Conservation (phyloP, 352 stramenopile genomes). For the Phytophthora idaei region DNA sequence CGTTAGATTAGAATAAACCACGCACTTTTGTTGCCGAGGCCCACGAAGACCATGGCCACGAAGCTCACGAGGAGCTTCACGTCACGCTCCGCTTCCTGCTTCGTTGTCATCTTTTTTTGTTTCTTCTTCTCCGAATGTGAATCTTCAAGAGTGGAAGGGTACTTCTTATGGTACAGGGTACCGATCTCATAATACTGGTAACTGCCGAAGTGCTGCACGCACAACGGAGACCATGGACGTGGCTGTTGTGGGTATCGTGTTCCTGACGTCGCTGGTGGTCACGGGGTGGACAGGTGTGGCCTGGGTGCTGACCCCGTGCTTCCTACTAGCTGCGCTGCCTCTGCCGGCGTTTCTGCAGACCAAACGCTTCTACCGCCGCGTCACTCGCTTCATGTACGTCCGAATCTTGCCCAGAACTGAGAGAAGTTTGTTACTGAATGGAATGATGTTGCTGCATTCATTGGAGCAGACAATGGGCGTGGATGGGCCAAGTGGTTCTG, state of each 20-base stretch:
- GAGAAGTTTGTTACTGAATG: not conserved
- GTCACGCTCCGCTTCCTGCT: conserved; percentile 43
- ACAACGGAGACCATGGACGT: conserved; percentile 41
- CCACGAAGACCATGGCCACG: conserved; percentile 82
- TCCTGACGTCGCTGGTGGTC: conserved; percentile 54
- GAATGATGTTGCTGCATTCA: not conserved
- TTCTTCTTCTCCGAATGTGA: conserved; percentile 15
- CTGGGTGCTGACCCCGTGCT: conserved; percentile 61
- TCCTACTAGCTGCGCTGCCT: conserved; percentile 49
- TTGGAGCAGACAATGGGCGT: conserved; percentile 69
- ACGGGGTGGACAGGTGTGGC: conserved; percentile 64
- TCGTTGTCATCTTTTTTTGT: conserved; percentile 24
- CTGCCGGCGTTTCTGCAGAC: conserved; percentile 28
- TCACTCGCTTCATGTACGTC: conserved; percentile 61
- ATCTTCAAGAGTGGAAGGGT: conserved; percentile 18
- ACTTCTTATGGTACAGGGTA: conserved; percentile 17
- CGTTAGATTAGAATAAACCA: not conserved
- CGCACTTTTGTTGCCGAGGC: conserved; percentile 86
- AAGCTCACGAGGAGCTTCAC: conserved; percentile 83
- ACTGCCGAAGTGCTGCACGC: not conserved
- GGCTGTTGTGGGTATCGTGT: conserved; percentile 47
- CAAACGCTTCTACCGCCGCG: conserved; percentile 51
- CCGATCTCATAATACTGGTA: not conserved
- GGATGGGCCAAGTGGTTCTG: conserved; percentile 76
- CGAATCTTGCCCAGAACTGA: conserved; percentile 1